Conservation (phyloP, 2,329 filamentous ascomycete species). For the Tolypocladium inflatum region DNA sequence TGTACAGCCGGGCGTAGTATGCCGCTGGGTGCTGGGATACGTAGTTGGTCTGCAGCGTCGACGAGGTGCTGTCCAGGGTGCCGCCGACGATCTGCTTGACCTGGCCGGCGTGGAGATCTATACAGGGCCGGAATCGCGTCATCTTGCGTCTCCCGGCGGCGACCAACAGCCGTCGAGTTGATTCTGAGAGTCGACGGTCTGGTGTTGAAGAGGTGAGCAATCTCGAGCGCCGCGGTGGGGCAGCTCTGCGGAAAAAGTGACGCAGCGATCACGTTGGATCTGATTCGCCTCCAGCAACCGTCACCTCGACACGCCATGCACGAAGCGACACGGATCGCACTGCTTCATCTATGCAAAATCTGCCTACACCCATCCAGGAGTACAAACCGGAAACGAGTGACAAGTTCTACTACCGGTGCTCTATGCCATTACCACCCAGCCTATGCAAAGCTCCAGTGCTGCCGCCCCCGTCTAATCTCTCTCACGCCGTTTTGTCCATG, state of each 20-base stretch:
- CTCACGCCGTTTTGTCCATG: not conserved
- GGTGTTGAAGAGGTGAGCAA: not conserved
- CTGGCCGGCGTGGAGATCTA: slow-evolving; percentile 92
- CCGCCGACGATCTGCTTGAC: slow-evolving; percentile 99
- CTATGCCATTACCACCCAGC: not conserved
- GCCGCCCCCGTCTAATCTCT: not conserved
- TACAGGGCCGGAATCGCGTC: slow-evolving; percentile 93
- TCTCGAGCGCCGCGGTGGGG: not conserved
- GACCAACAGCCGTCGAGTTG: not conserved
- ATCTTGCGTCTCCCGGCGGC: slow-evolving; percentile 34
- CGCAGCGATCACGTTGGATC: not conserved
- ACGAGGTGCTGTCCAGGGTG: slow-evolving; percentile 62
- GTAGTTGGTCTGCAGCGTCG: slow-evolving; percentile 79
- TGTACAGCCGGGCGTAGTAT: slow-evolving; percentile 77
- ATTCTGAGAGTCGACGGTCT: not conserved
- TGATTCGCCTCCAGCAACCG: not conserved
- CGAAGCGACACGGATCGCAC: not conserved
- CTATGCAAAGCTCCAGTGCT: not conserved
- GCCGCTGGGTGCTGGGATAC: slow-evolving; percentile 74
- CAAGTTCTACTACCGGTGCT: not conserved
- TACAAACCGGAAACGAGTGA: too few species aligned
- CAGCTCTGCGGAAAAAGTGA: not conserved
- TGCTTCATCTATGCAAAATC: not conserved
- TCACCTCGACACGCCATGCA: not conserved
- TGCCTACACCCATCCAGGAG: too few species aligned